Base-by-base conservation (phyloP, 257 asterid species). In the Rauvolfia tetraphylla region DNA sequence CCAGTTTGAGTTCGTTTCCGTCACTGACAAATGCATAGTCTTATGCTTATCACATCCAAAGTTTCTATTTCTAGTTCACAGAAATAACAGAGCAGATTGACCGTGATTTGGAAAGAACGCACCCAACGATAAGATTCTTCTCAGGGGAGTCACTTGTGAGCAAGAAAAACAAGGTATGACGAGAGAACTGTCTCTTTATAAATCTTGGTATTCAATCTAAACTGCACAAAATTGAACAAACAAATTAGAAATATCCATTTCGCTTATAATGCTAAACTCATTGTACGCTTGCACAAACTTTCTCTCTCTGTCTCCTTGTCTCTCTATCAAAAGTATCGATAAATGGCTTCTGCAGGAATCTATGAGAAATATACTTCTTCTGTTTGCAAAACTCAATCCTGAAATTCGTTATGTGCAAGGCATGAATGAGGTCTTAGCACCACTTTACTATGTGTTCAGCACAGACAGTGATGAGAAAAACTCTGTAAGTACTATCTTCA, bases 391-490 rank as follows among this genome's bases (percentile, higher is more conserved):
- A 63, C 69, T 76, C 54, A 80, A 80, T 71, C 83, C 83, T 8
- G 83, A 73, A 62, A 76, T 76, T 38, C 29, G 71, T 27, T 80
- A 80, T 76, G 80, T 76, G 56, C 83, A 80, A 80, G 80, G 83
- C 71, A 80, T 76, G 83, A 76, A 76, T 71, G 83, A 76, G 46
- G 71, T 80, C 71, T 76, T 80, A 41, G 80, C 80, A 25, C 83
- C 80, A 53, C 62, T 76, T 0, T 76, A 76, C 72, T 76, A 70
- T 53, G 75, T 80, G 31, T 71, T 80, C 74, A 76, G 78, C 75
- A 31, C 80, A 7, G 83, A 76, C 59, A 13, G 54, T 11, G 57
- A 76, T 41, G 58, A 75, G 63, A 73, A 39, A 38, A 80, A 76
- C 42, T 34, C 71, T 62, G 83, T 76, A 80, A 62, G 75, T 39